Conservation (phyloP, 352 stramenopile species). For the Elongisporangium anandrum region DNA sequence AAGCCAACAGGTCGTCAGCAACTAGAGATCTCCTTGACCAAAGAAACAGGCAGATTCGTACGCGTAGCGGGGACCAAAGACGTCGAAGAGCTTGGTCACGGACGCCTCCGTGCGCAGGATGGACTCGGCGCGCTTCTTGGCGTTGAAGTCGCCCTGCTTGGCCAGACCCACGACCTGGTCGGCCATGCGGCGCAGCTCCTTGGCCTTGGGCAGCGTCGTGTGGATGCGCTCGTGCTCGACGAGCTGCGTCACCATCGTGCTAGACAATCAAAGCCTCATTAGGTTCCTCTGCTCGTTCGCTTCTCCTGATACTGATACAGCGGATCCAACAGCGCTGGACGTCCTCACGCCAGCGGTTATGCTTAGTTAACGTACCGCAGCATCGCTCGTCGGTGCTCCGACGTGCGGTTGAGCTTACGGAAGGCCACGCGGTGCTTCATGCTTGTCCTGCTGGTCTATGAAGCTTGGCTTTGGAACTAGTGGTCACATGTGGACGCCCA, state of each 20-base stretch:
- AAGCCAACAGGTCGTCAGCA: background rate
- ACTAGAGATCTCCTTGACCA: background rate
- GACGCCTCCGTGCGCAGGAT: slow-evolving; percentile 88
- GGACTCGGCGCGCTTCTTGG: slow-evolving; percentile 72
- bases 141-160: slow-evolving; percentile 89
- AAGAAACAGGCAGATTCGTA: slow-evolving; percentile 34
- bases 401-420: slow-evolving; percentile 91
- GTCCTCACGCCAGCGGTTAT: slow-evolving; percentile 1
- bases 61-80: slow-evolving; percentile 94
- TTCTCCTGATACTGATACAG: background rate
- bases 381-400: slow-evolving; percentile 95
- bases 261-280: slow-evolving; percentile 13
- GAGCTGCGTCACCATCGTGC: slow-evolving; percentile 96
- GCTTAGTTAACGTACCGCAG: slow-evolving; percentile 65
- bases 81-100: slow-evolving; percentile 96
- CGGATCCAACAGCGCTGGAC: slow-evolving; percentile 1
- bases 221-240: slow-evolving; percentile 97
- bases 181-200: slow-evolving; percentile 91
- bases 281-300: background rate
- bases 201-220: slow-evolving; percentile 96
- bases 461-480: background rate
- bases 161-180: slow-evolving; percentile 95
- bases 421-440: slow-evolving; percentile 87
- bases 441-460: slow-evolving; percentile 1
- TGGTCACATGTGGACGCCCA: background rate